phyloP scores from a whole-genome alignment of 768 basidiomycete genomes.

The Tricholomella constricta region DNA sequence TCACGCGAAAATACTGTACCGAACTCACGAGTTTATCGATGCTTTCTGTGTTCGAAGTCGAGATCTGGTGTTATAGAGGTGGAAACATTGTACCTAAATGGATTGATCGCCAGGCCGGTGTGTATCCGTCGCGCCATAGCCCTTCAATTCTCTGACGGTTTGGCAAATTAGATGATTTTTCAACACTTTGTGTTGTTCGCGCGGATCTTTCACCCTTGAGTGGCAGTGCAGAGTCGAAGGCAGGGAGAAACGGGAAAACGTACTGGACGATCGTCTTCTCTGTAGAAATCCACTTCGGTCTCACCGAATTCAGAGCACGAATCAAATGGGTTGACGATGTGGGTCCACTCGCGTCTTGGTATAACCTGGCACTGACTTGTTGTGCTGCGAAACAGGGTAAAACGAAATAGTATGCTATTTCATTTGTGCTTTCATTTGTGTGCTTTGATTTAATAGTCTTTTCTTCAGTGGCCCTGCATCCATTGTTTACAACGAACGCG shows the following conservation, averaged over 20 bases:
- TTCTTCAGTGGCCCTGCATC: slow-evolving; percentile 69
- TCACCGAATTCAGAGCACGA: slow-evolving; percentile 80
- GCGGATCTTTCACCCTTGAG: slow-evolving; percentile 75
- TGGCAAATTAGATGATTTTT: slow-evolving; percentile 56
- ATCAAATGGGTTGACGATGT: slow-evolving; percentile 85
- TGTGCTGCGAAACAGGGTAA: slow-evolving; percentile 46
- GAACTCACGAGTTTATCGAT: slow-evolving; percentile 77
- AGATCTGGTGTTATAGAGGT: slow-evolving; percentile 85
- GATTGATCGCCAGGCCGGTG: slow-evolving; percentile 65
- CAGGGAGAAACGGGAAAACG: slow-evolving; percentile 62
- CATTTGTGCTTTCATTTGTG: not conserved
- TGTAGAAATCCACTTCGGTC: slow-evolving; percentile 80
- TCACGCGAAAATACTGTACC: slow-evolving; percentile 80
- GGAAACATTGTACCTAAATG: slow-evolving; percentile 70
- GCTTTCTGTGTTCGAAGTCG: slow-evolving; percentile 79
- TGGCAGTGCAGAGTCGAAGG: slow-evolving; percentile 69
- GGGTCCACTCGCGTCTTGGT: slow-evolving; percentile 30
- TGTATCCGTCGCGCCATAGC: slow-evolving; percentile 17
- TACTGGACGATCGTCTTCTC: slow-evolving; percentile 88
- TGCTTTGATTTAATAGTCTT: slow-evolving; percentile 2
- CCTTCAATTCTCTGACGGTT: not conserved
- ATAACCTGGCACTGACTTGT: slow-evolving; percentile 1
- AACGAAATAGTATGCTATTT: slow-evolving; percentile 64
- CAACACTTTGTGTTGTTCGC: slow-evolving; percentile 76
- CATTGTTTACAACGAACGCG: slow-evolving; percentile 82